Evolutionary conservation across 2,329 filamentous ascomycete species (phyloP).

Genomic region (Hypoxylon sp.): DNA sequence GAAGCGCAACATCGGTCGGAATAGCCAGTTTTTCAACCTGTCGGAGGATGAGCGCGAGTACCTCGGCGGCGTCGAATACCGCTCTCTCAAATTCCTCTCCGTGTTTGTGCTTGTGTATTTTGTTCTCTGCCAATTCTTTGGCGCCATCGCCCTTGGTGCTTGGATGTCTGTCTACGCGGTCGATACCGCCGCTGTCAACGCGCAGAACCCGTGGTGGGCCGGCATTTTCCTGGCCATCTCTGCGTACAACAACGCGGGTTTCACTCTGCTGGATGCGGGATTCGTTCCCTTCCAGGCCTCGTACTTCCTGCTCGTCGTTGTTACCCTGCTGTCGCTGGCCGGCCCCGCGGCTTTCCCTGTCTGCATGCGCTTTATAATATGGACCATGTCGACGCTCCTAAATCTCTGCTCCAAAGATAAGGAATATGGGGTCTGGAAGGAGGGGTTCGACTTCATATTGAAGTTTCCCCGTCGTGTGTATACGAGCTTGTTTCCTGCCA

Average conservation of each 20-base stretch:
- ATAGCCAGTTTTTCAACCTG: conserved; percentile 59
- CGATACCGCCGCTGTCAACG: conserved; percentile 50
- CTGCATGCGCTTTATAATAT: conserved; percentile 58
- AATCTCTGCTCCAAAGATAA: conserved; percentile 37
- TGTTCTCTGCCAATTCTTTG: conserved; percentile 65
- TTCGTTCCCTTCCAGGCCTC: conserved; percentile 57
- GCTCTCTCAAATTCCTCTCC: conserved; percentile 57
- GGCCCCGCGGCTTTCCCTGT: conserved; percentile 63
- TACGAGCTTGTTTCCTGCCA: conserved; percentile 61
- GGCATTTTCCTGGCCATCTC: conserved; percentile 64
- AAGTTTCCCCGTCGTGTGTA: conserved; percentile 53
- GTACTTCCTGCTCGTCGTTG: conserved; percentile 45
- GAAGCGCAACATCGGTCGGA: conserved; percentile 50
- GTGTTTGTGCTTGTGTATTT: conserved; percentile 61
- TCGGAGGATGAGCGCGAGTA: conserved; percentile 57
- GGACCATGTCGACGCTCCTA: conserved; percentile 50
- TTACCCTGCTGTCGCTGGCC: conserved; percentile 50
- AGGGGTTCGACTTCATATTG: conserved; percentile 50
- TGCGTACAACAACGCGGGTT: conserved; percentile 67
- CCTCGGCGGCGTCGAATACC: conserved; percentile 62
- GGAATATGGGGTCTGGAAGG: conserved; percentile 46
- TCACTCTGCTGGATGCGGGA: conserved; percentile 63
- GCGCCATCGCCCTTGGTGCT: conserved; percentile 63
- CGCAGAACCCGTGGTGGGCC: conserved; percentile 62
- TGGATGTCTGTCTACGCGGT: conserved; percentile 56